Conservation (phyloP, 208 protist genomes). For the Entamoeba histolytica region DNA sequence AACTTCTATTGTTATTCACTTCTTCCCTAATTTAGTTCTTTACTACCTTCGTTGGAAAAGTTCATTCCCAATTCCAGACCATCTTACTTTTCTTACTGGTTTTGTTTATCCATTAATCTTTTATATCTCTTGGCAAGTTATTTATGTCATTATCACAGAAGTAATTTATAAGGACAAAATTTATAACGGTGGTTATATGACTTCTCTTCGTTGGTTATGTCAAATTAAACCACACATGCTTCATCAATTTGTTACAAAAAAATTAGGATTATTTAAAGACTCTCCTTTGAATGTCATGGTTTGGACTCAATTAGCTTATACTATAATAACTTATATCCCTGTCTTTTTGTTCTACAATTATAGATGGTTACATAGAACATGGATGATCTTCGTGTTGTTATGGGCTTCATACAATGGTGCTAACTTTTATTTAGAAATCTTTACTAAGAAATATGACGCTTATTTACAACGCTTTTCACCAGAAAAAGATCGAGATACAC, state of each 20-base stretch:
- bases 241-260: neutral
- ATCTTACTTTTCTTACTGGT: neutral
- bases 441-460: neutral
- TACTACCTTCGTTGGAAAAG: neutral
- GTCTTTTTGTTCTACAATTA: neutral
- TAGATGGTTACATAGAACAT: neutral
- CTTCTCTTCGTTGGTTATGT: neutral
- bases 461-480: neutral
- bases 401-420: neutral
- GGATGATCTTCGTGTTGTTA: neutral
- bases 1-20: constrained; percentile 38
- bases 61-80: neutral
- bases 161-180: neutral
- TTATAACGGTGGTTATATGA: neutral
- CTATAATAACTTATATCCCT: neutral
- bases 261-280: neutral
- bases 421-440: neutral
- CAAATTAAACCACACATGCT: neutral
- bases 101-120: neutral
- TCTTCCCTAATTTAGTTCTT: constrained; percentile 21
- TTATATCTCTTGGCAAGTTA: neutral
- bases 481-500: neutral
- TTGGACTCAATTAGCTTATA: neutral
- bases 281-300: neutral
- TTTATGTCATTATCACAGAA: neutral